Evolutionary conservation across 371 early-diverging fungal genomes (phyloP), one percentile per base, ranked within the genome.

Genomic region (Circinella umbellata): DNA sequence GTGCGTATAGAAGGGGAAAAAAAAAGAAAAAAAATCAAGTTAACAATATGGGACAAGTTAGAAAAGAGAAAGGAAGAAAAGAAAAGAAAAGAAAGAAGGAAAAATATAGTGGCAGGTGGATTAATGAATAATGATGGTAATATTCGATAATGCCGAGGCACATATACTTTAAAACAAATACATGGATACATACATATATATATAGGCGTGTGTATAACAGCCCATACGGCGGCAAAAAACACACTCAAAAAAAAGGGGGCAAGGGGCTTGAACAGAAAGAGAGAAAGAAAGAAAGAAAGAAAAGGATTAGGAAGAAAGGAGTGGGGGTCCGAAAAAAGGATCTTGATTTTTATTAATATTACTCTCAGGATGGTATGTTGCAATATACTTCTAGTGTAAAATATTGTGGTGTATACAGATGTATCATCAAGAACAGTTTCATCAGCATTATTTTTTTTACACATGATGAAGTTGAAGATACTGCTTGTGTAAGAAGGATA

Each of bases 81-180:
- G 57, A 34, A 34, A 27, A 34, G 27, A 27, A 34, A 34, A 57
- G 27, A 57, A 57, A 14, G 27, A 57, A 27, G 27, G 27, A n/a
- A 57, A 27, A 34, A 34, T 20, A 57, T 27, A n/a, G 51, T 8
- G 15, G 14, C 51, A 51, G 51, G 51, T 17, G 42, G 42, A 42
- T 42, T 42, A 15, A 51, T n/a, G 15, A 13, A 51, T 13, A 57
- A 57, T 11, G n/a, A 57, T 17, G 57, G 1, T 54, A n/a, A 18
- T 54, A 57, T 18, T 57, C 57, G 57, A 27, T 57, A 57, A 57
- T 27, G 34, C 57, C 57, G 57, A 57, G 34, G 11, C 42, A 42
- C 42, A 42, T 42, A 42, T 42, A 42, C 42, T 42, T 11, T 42
- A 42, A 42, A 34, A 34, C 57, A 57, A 47, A 9, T 11, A 15